phyloP scores from a whole-genome alignment of 805 yeast species.

The Wickerhamomyces pijperi region DNA sequence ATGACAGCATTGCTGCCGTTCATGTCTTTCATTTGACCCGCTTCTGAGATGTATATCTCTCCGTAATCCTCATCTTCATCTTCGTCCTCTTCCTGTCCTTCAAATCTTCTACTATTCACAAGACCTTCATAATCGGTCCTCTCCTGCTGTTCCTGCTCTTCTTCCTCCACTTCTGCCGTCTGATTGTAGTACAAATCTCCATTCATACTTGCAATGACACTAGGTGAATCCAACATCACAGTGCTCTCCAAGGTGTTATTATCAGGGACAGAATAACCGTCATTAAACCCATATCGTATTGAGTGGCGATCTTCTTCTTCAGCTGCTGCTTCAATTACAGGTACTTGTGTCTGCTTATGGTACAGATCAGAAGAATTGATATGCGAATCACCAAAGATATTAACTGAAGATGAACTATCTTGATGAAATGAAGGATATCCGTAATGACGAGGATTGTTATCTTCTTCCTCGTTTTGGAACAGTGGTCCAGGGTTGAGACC shows the following conservation, averaged over 20 bases:
- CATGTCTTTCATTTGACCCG: slow-evolving; percentile 61
- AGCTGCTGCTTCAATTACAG: too few relatives aligned
- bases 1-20: slow-evolving; percentile 54
- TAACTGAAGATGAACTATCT: neutral
- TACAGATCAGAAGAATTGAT: neutral
- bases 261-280: too few relatives aligned
- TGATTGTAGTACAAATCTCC: neutral
- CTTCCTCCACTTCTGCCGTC: neutral
- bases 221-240: neutral
- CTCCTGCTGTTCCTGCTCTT: neutral
- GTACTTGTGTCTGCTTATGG: too few relatives aligned
- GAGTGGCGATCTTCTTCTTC: too few relatives aligned
- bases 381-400: neutral
- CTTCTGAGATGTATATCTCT: slow-evolving; percentile 38
- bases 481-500: too few relatives aligned
- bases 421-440: neutral
- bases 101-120: neutral
- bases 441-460: neutral
- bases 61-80: neutral
- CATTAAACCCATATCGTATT: too few relatives aligned
- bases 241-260: neutral
- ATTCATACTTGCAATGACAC: neutral
- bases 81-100: neutral
- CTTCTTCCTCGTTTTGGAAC: neutral
- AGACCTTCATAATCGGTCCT: neutral